phyloP scores from a whole-genome alignment of 495 filamentous ascomycete species.

The Diplogelasinospora grovesii region DNA sequence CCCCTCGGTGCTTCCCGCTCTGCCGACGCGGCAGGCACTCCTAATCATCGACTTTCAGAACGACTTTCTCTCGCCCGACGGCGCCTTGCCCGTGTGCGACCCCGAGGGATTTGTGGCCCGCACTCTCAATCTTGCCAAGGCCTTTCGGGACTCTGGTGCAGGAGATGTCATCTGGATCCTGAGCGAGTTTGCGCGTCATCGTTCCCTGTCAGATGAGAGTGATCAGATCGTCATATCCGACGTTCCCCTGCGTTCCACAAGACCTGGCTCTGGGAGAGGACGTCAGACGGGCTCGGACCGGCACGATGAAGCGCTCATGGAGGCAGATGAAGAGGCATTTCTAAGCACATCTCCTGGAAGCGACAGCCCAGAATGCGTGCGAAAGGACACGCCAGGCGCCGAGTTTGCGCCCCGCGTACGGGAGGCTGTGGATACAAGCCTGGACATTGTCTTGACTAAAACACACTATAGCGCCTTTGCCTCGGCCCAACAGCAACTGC shows the following conservation, averaged over 20 bases:
- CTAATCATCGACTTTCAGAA: constrained; percentile 86
- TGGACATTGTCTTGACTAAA: constrained; percentile 70
- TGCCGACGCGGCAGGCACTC: constrained; percentile 71
- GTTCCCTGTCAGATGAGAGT: constrained; percentile 40
- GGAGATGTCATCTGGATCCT: constrained; percentile 88
- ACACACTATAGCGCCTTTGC: constrained; percentile 81
- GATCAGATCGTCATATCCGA: constrained; percentile 41
- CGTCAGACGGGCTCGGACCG: constrained; percentile 11
- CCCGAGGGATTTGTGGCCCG: constrained; percentile 61
- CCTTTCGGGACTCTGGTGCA: constrained; percentile 58
- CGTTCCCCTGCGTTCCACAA: constrained; percentile 12
- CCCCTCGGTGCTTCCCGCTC: constrained; percentile 35
- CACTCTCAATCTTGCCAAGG: constrained; percentile 57
- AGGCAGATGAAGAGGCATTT: constrained; percentile 55
- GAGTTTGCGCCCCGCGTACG: constrained; percentile 59
- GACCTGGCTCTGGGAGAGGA: constrained; percentile 5
- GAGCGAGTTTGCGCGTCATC: constrained; percentile 61
- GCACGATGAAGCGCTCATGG: constrained; percentile 24
- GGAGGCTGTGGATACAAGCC: constrained; percentile 44
- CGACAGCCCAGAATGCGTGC: constrained; percentile 45
- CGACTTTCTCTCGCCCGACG: constrained; percentile 71
- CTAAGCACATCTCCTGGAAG: constrained; percentile 33
- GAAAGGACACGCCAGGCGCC: constrained; percentile 54
- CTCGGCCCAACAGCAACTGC: constrained; percentile 47
- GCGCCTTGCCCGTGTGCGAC: constrained; percentile 59